Percentiles rank a stretch among this genome's conserved stretches.
These are phyloP conservation scores for Phytophthora pseudosyringae DNA, from an alignment of 352 stramenopile species.

Conservation along the genomic window DNA sequence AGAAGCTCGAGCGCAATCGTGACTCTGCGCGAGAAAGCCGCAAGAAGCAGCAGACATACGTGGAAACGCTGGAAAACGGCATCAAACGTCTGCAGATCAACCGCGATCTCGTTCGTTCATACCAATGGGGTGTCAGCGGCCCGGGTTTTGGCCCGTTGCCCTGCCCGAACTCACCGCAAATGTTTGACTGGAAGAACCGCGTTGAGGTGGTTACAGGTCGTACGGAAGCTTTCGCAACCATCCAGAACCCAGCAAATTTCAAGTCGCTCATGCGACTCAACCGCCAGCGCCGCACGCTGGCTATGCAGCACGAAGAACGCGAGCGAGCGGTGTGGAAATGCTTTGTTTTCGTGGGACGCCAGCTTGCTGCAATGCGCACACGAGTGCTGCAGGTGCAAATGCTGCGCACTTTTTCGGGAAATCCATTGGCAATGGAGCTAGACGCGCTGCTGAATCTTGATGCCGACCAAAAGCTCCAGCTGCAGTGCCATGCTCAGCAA, in stretches of 20 bases:
- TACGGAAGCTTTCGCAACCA: slow-evolving; percentile 65
- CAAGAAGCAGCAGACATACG: slow-evolving; percentile 90
- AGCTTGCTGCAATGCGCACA: slow-evolving; percentile 59
- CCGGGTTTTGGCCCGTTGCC: slow-evolving; percentile 49
- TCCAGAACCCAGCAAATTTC: slow-evolving; percentile 77
- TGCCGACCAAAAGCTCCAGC: slow-evolving; percentile 63
- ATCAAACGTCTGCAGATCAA: slow-evolving; percentile 90
- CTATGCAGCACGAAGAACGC: slow-evolving; percentile 51
- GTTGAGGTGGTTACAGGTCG: slow-evolving; percentile 72
- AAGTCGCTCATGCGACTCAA: slow-evolving; percentile 76
- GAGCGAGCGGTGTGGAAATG: slow-evolving; percentile 63
- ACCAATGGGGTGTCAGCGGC: slow-evolving; percentile 74
- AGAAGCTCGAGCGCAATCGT: slow-evolving; percentile 89
- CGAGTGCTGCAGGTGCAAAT: slow-evolving; percentile 73
- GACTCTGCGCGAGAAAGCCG: slow-evolving; percentile 85
- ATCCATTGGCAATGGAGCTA: slow-evolving; percentile 53
- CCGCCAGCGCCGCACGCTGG: slow-evolving; percentile 68
- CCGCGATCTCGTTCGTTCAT: slow-evolving; percentile 70
- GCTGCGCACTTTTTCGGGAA: slow-evolving; percentile 54
- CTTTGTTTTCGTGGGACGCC: slow-evolving; percentile 62
- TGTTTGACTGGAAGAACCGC: slow-evolving; percentile 68
- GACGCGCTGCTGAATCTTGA: slow-evolving; percentile 51
- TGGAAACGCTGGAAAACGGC: slow-evolving; percentile 85
- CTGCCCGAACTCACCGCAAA: slow-evolving; percentile 55
- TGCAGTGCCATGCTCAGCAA: slow-evolving; percentile 67